Base-by-base conservation (phyloP, 2,329 filamentous ascomycete genomes). In the Pseudocercospora fuligena region DNA sequence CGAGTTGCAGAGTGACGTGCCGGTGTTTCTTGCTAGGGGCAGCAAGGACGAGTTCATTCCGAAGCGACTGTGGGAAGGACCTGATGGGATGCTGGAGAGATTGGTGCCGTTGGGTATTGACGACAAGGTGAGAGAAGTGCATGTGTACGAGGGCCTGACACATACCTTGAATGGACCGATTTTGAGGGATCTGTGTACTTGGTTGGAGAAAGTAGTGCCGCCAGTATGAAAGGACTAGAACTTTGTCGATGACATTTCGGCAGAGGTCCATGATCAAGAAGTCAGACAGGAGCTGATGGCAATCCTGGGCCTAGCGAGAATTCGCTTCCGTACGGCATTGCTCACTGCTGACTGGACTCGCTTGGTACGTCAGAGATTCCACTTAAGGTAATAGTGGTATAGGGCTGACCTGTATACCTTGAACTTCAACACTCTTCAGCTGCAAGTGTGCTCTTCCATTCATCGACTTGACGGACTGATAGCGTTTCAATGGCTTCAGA, bases 1-100 rank as follows among this genome's bases (percentile, higher is more conserved):
- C 56, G 5, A 77, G 75, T 49, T 80, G 79, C 63, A 70, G 76
- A 6, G 80, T 80, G 1, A 75, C 72, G 77, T 80, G 53, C 76
- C 78, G 16, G 71, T 82, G 2, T 85, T 85, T 60, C 66, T 85
- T 29, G 81, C 74, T n/a, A 80, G 83, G 69, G 83, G 82, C 1
- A 80, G 73, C 31, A 79, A 74, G 49, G 83, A 85, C 70, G 78
- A 79, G 73, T 68, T 85, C 47, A 77, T 85, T 14, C 82, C 83
- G 0, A 80, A 78, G 65, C 69, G 78, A 21, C 77, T 78, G 61
- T 77, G 80, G 70, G 31, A 53, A 7, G 49, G 49, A 53, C 3
- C 49, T 23, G 49, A 53, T 27, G 49, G 49, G 49, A 53, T 53
- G 49, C 23, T 53, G 23, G 49, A 23, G 12, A 53, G 49, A 27